These are phyloP conservation scores for Trifolium pratense DNA, from an alignment of 306 rosid genomes.

Conservation along the genomic window DNA sequence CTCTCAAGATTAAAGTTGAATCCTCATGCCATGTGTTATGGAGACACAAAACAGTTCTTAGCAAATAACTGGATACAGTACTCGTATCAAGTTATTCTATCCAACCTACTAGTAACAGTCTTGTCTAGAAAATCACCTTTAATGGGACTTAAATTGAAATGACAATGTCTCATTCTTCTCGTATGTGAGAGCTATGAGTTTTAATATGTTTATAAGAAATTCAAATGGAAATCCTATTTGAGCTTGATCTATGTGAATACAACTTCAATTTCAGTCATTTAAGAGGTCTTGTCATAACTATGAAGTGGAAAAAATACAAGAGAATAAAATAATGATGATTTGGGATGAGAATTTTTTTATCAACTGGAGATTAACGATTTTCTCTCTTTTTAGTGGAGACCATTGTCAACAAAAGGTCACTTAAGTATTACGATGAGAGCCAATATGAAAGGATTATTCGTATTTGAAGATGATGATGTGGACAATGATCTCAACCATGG, in stretches of 20 bases:
- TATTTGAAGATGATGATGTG: no score
- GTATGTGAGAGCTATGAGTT: neutral
- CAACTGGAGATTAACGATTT: no score
- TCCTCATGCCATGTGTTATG: neutral
- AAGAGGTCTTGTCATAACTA: no score
- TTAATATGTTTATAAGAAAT: neutral
- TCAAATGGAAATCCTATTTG: neutral
- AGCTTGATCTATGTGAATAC: neutral
- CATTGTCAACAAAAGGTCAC: no score
- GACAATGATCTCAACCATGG: no score
- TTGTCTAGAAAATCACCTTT: neutral
- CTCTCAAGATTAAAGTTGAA: neutral
- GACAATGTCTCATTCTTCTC: neutral
- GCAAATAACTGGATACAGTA: neutral
- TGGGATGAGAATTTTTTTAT: no score
- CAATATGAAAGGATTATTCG: no score
- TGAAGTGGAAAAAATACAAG: no score
- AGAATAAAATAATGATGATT: no score
- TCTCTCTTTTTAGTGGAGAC: no score
- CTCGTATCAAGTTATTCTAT: neutral
- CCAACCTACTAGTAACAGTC: neutral
- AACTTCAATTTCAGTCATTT: neutral
- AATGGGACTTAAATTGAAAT: neutral
- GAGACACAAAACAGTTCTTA: neutral
- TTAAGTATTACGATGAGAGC: no score